Base-by-base conservation (phyloP, 768 basidiomycete genomes). In the Auriscalpium microsporum region DNA sequence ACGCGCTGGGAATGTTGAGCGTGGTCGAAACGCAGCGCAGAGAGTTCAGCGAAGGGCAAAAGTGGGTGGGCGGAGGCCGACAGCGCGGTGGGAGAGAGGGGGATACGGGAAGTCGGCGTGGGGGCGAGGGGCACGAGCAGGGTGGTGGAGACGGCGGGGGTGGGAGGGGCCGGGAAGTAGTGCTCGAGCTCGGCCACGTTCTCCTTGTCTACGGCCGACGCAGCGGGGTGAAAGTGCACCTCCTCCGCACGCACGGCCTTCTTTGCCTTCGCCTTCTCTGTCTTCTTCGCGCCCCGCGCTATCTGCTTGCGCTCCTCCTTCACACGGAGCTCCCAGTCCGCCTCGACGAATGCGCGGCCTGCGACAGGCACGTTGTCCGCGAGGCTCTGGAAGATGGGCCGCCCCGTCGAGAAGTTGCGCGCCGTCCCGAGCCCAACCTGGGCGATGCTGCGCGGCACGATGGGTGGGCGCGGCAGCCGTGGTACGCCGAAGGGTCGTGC, bases 41-140 rank as follows among this genome's bases (percentile, higher is more conserved):
- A 73, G 28, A 90, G 62, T 8, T 75, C 67, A 10, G 78, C 66
- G 4, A 87, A 66, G 0, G 85, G 84, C 4, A 89, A 73, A 11
- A 85, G 68, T 10, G 71, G 68, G 60, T 67, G 51, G 13, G 58
- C 57, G 14, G 47, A 21, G 8, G 60, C 60, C 34, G 60, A 19
- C 61, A 58, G 10, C 56, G 67, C 45, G 55, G 68, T 49, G 71
- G 49, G 50, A 7, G 65, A 71, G 51, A 90, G 73, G 4, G 87
- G 88, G 10, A 81, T 67, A n/a, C 83, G 82, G 4, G 76, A 66
- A 0, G 82, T 81, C 8, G 88, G 84, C 2, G 85, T 86, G 1
- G 90, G 88, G 0, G 84, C 84, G 56, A 92, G 79, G 52, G 90
- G 88, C 34, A 92, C 77, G 49, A 87, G 77, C 50, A 92, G 80